phyloP scores from a whole-genome alignment of 2,329 filamentous ascomycete species.

The Verticillium dahliae region DNA sequence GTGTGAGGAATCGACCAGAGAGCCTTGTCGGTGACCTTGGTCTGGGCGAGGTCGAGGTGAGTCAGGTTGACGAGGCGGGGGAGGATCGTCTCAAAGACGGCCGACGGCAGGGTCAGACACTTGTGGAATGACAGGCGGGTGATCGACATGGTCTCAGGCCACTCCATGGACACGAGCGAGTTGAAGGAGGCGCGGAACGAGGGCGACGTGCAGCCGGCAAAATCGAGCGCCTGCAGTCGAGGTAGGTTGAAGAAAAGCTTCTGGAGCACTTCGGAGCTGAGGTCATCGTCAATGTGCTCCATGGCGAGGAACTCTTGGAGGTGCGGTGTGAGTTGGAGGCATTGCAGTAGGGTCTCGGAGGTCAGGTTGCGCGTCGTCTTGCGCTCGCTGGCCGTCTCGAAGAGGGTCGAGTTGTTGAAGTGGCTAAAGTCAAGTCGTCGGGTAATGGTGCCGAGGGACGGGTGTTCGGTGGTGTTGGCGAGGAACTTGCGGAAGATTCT shows the following conservation, averaged over 20 bases:
- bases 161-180: conserved; percentile 41
- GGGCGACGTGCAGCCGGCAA: conserved; percentile 67
- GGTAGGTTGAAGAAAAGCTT: conserved; percentile 66
- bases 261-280: conserved; percentile 59
- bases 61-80: conserved; percentile 65
- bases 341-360: conserved; percentile 63
- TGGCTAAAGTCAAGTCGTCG: conserved; percentile 78
- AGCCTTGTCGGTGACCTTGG: conserved; percentile 66
- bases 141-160: conserved; percentile 51
- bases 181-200: conserved; percentile 61
- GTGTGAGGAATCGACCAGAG: conserved; percentile 64
- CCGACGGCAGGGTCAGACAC: conserved; percentile 62
- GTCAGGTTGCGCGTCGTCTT: conserved; percentile 71
- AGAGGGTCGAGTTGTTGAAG: conserved; percentile 74
- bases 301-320: conserved; percentile 73
- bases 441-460: conserved; percentile 66
- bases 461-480: conserved; percentile 59
- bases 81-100: conserved; percentile 62
- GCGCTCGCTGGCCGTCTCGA: conserved; percentile 68
- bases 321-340: conserved; percentile 64
- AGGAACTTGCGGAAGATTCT: conserved; percentile 78
- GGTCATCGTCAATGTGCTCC: conserved; percentile 74
- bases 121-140: conserved; percentile 71
- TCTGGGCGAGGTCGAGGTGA: conserved; percentile 74
- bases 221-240: conserved; percentile 62